Evolutionary conservation across 2,329 filamentous ascomycete species (phyloP).

Genomic region (Pyrenophora seminiperda): DNA sequence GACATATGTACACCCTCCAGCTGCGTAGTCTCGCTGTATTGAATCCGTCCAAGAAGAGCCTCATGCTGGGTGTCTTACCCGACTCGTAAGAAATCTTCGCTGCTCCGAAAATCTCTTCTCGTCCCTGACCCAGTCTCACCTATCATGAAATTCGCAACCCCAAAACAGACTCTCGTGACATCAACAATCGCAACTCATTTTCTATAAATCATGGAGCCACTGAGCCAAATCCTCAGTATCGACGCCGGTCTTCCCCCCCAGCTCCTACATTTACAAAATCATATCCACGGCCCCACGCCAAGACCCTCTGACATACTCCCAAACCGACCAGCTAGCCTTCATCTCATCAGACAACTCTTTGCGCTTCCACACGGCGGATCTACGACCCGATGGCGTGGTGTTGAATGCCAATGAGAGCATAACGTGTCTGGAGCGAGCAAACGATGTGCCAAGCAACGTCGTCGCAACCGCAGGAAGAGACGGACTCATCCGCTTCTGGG

Average conservation of each 20-base stretch:
- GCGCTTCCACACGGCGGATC: slow-evolving; percentile 64
- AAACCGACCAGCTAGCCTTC: slow-evolving; percentile 56
- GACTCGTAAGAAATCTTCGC: neutral
- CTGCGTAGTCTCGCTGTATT: too few species aligned
- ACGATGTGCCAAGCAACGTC: slow-evolving; percentile 56
- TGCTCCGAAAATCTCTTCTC: slow-evolving; percentile 21
- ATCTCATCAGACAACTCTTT: slow-evolving; percentile 75
- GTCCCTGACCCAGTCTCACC: slow-evolving; percentile 3
- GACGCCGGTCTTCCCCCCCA: slow-evolving; percentile 40
- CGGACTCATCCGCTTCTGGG: slow-evolving; percentile 69
- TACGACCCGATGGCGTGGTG: slow-evolving; percentile 57
- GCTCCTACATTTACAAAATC: slow-evolving; percentile 49
- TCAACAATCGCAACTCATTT: neutral
- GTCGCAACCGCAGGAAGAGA: slow-evolving; percentile 75
- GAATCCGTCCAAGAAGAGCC: too few species aligned
- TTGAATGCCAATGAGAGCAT: slow-evolving; percentile 65
- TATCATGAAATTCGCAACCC: neutral
- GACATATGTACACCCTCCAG: too few species aligned
- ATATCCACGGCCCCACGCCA: slow-evolving; percentile 40
- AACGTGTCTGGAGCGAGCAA: slow-evolving; percentile 65
- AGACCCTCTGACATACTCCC: slow-evolving; percentile 38
- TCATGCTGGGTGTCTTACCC: too few species aligned
- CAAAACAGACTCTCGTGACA: neutral
- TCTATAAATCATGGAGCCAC: slow-evolving; percentile 23
- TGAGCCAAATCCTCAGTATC: slow-evolving; percentile 23